A percentile compares a stretch with the other conserved stretches of the same genome.
phyloP scores from a whole-genome alignment of 2,329 filamentous ascomycete genomes.

The Lasiodiplodia sp. region DNA sequence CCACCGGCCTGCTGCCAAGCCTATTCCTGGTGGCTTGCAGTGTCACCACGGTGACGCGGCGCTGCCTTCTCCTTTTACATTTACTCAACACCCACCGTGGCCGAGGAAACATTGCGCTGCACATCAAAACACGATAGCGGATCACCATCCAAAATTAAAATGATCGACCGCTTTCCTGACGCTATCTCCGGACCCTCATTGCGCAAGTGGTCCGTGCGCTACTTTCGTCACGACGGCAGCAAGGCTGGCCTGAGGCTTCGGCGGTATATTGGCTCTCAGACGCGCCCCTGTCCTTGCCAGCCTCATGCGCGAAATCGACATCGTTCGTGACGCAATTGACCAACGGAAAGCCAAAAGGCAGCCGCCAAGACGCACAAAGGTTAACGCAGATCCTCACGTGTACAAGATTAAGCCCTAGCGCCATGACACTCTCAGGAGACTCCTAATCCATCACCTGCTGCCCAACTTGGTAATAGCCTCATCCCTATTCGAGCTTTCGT shows the following conservation, averaged over 20 bases:
- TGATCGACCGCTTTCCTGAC: neutral
- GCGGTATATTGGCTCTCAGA: neutral
- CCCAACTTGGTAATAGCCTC: constrained; percentile 9
- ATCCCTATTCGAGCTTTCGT: constrained; percentile 19
- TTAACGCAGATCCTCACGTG: constrained; percentile 17
- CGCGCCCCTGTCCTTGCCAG: neutral
- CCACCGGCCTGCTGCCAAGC: neutral
- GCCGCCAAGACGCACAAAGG: neutral
- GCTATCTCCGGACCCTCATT: constrained; percentile 8
- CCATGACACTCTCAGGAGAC: constrained; percentile 6
- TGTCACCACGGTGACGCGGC: neutral
- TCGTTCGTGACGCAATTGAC: neutral
- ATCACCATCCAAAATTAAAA: constrained; percentile 8
- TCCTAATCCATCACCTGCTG: neutral
- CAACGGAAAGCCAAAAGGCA: neutral
- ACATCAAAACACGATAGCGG: neutral
- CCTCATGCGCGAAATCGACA: neutral
- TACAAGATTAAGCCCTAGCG: constrained; percentile 9
- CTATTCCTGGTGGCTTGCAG: neutral
- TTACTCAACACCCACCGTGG: neutral
- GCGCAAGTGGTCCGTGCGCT: neutral
- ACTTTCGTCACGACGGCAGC: neutral
- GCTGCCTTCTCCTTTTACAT: neutral
- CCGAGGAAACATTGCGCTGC: neutral
- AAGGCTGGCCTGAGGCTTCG: neutral